Conservation (phyloP, 2,329 filamentous ascomycete genomes). For the Fusarium sp. region DNA sequence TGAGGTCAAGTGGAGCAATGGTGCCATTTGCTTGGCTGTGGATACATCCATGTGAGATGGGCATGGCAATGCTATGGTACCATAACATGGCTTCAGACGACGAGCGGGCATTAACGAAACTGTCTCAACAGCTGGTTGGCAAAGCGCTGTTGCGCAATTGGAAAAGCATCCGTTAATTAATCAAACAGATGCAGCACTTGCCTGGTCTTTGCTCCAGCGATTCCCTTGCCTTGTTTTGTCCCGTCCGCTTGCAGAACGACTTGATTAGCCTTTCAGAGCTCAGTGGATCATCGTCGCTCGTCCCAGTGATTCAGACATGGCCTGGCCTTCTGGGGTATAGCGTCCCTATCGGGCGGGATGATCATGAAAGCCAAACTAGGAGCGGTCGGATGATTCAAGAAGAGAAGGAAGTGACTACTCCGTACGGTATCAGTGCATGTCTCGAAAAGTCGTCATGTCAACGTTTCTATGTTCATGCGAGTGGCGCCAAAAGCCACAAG, state of each 20-base stretch:
- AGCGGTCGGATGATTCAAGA: conserved; percentile 16
- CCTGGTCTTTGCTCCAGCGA: background rate
- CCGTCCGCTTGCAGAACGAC: conserved; percentile 43
- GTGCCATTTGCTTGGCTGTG: conserved; percentile 46
- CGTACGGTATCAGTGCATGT: conserved; percentile 1
- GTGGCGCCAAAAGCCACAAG: background rate
- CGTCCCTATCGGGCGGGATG: conserved; percentile 29
- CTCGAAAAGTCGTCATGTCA: background rate
- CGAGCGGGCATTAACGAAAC: conserved; percentile 35
- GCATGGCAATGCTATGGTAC: conserved; percentile 11
- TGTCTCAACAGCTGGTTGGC: conserved; percentile 33
- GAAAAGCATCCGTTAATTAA: conserved; percentile 34
- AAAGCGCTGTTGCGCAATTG: conserved; percentile 24
- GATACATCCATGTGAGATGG: conserved; percentile 37
- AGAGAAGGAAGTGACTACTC: background rate
- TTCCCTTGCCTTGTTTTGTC: background rate
- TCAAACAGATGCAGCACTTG: conserved; percentile 4
- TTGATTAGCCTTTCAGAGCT: conserved; percentile 37
- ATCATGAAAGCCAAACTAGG: conserved; percentile 21
- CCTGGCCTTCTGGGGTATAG: conserved; percentile 43
- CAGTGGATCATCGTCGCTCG: conserved; percentile 35
- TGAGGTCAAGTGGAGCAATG: conserved; percentile 47
- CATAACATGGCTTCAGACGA: conserved; percentile 13
- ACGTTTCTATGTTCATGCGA: background rate
- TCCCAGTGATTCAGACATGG: conserved; percentile 33